Evolutionary conservation across 768 basidiomycete species (phyloP).

Genomic region (Termitomyces sp.): DNA sequence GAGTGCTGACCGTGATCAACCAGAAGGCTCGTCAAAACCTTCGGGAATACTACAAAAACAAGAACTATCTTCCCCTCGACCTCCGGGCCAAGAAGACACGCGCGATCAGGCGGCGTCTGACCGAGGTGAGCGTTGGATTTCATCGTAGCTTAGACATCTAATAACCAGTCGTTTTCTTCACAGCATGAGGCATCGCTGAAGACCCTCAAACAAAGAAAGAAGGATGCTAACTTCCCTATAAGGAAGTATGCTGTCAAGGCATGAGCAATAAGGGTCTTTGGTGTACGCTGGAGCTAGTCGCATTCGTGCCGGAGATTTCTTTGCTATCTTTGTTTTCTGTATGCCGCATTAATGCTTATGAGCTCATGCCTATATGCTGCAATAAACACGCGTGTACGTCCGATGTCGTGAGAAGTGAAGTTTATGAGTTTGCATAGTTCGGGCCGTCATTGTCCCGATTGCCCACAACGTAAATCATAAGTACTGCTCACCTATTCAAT

Average conservation of each 20-base stretch:
- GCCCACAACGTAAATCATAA: not conserved
- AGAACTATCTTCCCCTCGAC: conserved; percentile 96
- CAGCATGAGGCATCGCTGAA: conserved; percentile 82
- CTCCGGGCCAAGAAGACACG: conserved; percentile 97
- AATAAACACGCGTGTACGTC: not conserved
- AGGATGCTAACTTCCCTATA: conserved; percentile 88
- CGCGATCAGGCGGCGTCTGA: conserved; percentile 93
- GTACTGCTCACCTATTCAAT: not conserved
- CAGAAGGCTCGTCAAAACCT: conserved; percentile 96
- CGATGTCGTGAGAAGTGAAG: not conserved
- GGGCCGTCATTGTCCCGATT: not conserved
- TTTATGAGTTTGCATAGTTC: too few relatives aligned
- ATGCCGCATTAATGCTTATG: conserved; percentile 19
- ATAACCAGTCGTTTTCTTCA: not conserved
- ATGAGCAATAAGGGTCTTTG: conserved; percentile 32
- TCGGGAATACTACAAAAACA: conserved; percentile 96
- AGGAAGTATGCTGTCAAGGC: conserved; percentile 97
- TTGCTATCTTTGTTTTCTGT: conserved; percentile 18
- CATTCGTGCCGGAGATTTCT: conserved; percentile 16
- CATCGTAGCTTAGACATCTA: not conserved
- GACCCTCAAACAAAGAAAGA: conserved; percentile 94
- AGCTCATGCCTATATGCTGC: conserved; percentile 10
- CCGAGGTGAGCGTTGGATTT: conserved; percentile 56
- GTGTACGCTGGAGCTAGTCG: conserved; percentile 10
- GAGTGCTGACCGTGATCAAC: conserved; percentile 98